Base-by-base conservation (phyloP, 2,329 filamentous ascomycete species). In the Dichotomopilus funicola region DNA sequence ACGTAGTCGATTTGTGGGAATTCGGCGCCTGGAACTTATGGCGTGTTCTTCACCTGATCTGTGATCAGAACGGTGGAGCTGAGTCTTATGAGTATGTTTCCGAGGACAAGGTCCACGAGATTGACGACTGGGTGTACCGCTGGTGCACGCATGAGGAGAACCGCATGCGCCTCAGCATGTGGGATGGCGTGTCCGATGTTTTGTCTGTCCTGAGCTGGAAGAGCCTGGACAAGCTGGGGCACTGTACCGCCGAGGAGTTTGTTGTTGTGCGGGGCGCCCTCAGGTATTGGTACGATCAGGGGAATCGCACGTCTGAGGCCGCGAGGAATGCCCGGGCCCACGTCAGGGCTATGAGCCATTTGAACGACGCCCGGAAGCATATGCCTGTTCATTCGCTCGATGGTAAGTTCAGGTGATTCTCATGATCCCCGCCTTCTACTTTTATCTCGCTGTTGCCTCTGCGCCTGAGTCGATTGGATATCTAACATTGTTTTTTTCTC, bases 21-120 rank as follows among this genome's bases (percentile, higher is more conserved):
- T 67, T 72, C 10, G 78, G 78, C 6, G 73, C 73, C 0, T 66
- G 73, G 57, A 81, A 81, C 58, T 66, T 80, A 10, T 77, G 72
- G 72, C 74, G 73, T 33, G 68, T 79, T 7, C 49, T 63, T 38
- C 45, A 58, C 8, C 44, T 45, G 5, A 31, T 61, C 10, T 52
- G 55, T 43, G 49, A 62, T 13, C 40, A 60, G 46, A 61, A 64
- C 42, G 51, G 59, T 9, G 49, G 10, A 5, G 12, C 11, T 4
- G 19, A 9, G 5, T 27, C 5, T 1, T 7, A 2, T 3, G 31
- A 12, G 12, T 19, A 19, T 7, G 13, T 38, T 3, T 19, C 36
- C 5, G 35, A 31, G 8, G 7, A 35, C 1, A 42, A 11, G 27
- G 12, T 34, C 10, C 35, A 19, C 33, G 34, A 46, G 9, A 31